Evolutionary conservation across 768 basidiomycete genomes (phyloP).

Genomic region (Cytidiella melzeri): DNA sequence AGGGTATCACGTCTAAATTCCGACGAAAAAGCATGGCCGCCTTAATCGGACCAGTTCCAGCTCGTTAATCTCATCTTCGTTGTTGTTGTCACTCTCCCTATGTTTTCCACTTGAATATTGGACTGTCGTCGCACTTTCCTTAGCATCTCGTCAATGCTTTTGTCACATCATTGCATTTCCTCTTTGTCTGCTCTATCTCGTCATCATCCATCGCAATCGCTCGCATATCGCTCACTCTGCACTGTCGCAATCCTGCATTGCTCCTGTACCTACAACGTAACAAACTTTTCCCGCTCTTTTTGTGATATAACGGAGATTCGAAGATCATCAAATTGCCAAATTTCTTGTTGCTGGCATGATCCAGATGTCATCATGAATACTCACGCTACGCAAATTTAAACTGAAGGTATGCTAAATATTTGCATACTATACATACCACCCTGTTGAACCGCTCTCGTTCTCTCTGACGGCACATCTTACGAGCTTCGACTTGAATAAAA

Average conservation of each 20-base stretch:
- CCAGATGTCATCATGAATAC: too few relatives aligned
- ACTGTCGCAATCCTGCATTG: not conserved
- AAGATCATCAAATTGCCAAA: too few relatives aligned
- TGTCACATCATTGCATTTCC: not conserved
- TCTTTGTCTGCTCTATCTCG: not conserved
- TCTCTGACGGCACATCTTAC: too few relatives aligned
- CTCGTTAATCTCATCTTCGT: not conserved
- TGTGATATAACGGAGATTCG: too few relatives aligned
- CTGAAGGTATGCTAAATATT: too few relatives aligned
- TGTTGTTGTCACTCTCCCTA: not conserved
- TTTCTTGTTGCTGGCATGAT: too few relatives aligned
- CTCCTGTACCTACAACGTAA: not conserved
- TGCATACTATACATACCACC: too few relatives aligned
- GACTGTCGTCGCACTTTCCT: not conserved
- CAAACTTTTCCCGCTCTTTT: not conserved
- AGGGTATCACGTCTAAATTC: slow-evolving; percentile 19
- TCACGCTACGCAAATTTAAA: too few relatives aligned
- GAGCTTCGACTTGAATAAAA: too few relatives aligned
- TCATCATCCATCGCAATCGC: not conserved
- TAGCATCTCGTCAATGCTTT: too few relatives aligned
- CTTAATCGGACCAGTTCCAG: not conserved
- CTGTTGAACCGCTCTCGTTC: too few relatives aligned
- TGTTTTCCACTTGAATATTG: not conserved
- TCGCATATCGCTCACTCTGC: not conserved
- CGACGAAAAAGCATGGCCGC: slow-evolving; percentile 19